A percentile compares a stretch with the other conserved stretches of the same genome.
Evolutionary conservation across 257 asterid genomes (phyloP).

Genomic region (Asclepias syriaca): DNA sequence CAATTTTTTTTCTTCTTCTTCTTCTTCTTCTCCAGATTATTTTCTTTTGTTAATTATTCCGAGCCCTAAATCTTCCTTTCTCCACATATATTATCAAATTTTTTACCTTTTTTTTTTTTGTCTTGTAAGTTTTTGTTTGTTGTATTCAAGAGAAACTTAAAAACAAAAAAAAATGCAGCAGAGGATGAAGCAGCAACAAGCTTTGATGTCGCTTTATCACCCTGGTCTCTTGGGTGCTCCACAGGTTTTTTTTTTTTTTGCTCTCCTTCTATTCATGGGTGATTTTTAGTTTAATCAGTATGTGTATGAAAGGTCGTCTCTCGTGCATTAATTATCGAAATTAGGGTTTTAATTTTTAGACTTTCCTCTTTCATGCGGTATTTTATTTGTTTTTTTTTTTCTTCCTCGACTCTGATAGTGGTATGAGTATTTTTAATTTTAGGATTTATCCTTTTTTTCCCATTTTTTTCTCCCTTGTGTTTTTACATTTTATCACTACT

Average conservation of each 20-base stretch:
- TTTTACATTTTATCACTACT: constrained; percentile 17
- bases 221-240: constrained; percentile 66
- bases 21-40: background rate
- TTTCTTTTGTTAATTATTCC: background rate
- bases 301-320: background rate
- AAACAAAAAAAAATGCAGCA: constrained; percentile 31
- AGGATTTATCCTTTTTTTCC: constrained; percentile 1
- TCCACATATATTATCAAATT: background rate
- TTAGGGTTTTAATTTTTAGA: background rate
- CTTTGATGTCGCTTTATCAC: constrained; percentile 74
- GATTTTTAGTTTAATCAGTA: background rate
- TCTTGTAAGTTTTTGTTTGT: too few species aligned
- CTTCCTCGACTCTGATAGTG: background rate
- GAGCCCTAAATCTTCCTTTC: constrained; percentile 18
- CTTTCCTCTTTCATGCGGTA: background rate
- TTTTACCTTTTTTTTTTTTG: background rate
- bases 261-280: too few species aligned
- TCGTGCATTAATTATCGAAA: background rate
- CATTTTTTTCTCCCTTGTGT: background rate
- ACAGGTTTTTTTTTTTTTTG: constrained; percentile 38
- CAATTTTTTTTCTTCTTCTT: background rate
- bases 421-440: background rate
- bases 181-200: constrained; percentile 65
- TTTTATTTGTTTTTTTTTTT: background rate
- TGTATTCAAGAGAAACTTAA: constrained; percentile 10